Evolutionary conservation across 2,329 filamentous ascomycete species (phyloP).

Genomic region (Macrophomina phaseolina): DNA sequence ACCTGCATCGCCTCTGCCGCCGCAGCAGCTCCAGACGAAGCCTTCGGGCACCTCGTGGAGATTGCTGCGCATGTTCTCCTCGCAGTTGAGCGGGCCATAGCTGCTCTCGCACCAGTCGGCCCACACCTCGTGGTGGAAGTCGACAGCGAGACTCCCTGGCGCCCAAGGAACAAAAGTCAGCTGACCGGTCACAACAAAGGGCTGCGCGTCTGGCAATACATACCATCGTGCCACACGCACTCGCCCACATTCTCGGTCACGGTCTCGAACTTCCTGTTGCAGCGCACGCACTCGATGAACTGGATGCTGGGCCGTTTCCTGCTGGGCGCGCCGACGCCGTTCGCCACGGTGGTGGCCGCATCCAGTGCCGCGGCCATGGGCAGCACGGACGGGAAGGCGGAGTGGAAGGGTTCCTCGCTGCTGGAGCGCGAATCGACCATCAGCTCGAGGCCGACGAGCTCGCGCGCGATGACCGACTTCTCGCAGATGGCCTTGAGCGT

Average conservation of each 20-base stretch:
- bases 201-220: not conserved
- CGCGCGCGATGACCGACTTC: constrained; percentile 16
- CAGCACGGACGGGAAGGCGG: constrained; percentile 3
- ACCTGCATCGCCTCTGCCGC: constrained; percentile 1
- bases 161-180: not conserved
- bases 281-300: constrained; percentile 12
- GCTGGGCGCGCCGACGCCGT: constrained; percentile 13
- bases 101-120: constrained; percentile 5
- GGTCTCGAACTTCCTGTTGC: constrained; percentile 25
- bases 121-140: constrained; percentile 19
- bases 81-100: constrained; percentile 3
- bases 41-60: constrained; percentile 1
- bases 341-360: not conserved
- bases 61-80: constrained; percentile 14
- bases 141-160: constrained; percentile 14
- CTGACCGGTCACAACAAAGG: not conserved
- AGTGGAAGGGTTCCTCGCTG: constrained; percentile 24
- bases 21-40: constrained; percentile 23
- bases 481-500: constrained; percentile 28
- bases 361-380: constrained; percentile 11
- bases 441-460: constrained; percentile 25
- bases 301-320: constrained; percentile 16
- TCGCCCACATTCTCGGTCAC: constrained; percentile 15
- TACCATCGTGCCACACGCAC: constrained; percentile 23
- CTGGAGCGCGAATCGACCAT: constrained; percentile 25